Evolutionary conservation across 257 asterid genomes (phyloP), one percentile per base, ranked within the genome.

Genomic region (Primulina eburnea): DNA sequence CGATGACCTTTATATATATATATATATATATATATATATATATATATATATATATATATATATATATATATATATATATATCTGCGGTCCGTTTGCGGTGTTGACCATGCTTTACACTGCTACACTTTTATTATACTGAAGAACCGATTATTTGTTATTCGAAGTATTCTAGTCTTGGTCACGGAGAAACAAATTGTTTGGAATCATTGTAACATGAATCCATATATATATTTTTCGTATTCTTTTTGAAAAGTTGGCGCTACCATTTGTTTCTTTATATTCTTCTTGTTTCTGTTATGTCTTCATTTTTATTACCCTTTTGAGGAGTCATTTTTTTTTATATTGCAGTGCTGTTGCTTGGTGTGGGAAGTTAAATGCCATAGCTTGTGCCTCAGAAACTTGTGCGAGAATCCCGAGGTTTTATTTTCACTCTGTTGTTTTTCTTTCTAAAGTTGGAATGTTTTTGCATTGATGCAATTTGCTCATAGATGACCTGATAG

Each of bases 351-450:
- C 92, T 70, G 96, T 89, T 80, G 97, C 99, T 61, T 94, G 99
- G 99, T 94, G 99, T 55, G 96, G 96, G 68, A 94, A 91, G 86
- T 82, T 94, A 79, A 94, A 94, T 80, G 88, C 93, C 56, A 84
- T 94, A 71, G 99, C 99, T 60, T 91, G 97, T 83, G 97, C 99
- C 29, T 87, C 99, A 26, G 99, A 94, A 85, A 94, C 99, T 14
- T 94, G 99, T 83, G 97, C 99, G 17, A 83, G 97, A 78, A 91
- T 91, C 68, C 99, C 99, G 30, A 94, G 99, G 99, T 94, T 66
- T 68, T 85, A 30, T 40, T 33, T 55, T 65, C 43, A 21, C 9
- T 30, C 56, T 61, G 4, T 67, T 64, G 11, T 26, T 59, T 66
- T 60, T 70, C 60, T 35, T 65, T 62, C 17, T 6, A 26, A 65